Evolutionary conservation across 805 yeast species (phyloP).

Genomic region (Ogataea angusta): DNA sequence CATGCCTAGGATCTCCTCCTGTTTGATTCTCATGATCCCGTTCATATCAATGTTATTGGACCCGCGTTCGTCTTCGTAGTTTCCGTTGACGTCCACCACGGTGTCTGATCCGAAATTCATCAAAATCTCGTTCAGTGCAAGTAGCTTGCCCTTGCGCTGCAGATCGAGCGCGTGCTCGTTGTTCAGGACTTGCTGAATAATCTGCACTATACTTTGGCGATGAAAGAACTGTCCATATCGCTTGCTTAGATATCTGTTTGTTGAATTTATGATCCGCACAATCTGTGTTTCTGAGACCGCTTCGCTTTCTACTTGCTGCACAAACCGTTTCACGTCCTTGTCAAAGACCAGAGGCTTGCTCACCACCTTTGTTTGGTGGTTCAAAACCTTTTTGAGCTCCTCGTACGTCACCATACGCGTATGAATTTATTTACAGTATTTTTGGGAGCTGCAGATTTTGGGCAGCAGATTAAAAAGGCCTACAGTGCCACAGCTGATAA

Average conservation of each 20-base stretch:
- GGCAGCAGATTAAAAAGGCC: too few relatives aligned
- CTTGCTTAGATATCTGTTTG: conserved; percentile 13
- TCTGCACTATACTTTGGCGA: conserved; percentile 30
- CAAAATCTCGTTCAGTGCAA: conserved; percentile 28
- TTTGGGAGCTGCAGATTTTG: too few relatives aligned
- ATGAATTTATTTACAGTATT: background rate
- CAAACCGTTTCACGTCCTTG: conserved; percentile 7
- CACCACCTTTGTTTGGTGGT: conserved; percentile 22
- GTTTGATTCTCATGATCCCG: conserved; percentile 22
- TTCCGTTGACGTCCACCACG: conserved; percentile 27
- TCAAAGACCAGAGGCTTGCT: conserved; percentile 20
- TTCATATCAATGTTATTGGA: conserved; percentile 21
- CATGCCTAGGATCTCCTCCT: conserved; percentile 23
- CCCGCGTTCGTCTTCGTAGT: conserved; percentile 13
- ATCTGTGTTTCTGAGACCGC: conserved; percentile 13
- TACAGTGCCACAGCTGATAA: too few relatives aligned
- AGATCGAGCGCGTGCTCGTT: conserved; percentile 20
- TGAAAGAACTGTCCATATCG: conserved; percentile 27
- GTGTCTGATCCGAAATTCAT: conserved; percentile 21
- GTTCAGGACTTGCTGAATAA: conserved; percentile 29
- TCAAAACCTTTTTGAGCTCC: conserved; percentile 25
- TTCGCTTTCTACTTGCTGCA: conserved; percentile 8
- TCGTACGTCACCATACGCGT: conserved; percentile 22
- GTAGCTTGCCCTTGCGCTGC: conserved; percentile 20
- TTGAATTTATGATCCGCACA: conserved; percentile 7